A percentile compares a stretch with the other conserved stretches of the same genome.
phyloP scores from a whole-genome alignment of 345 rosid species.

The Sisymbrium altissimum region DNA sequence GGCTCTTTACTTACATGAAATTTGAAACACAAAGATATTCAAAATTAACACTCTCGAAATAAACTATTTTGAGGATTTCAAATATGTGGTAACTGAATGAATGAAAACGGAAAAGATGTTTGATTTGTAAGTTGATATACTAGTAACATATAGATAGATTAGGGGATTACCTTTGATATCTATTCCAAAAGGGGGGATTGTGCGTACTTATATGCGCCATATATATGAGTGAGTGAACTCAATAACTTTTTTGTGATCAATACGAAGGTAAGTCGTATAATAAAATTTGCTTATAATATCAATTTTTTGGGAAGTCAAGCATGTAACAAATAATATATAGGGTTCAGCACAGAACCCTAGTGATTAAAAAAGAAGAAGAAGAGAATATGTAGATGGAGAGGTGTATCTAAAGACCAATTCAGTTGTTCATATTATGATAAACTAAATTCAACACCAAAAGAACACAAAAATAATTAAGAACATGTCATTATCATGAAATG shows the following conservation, averaged over 20 bases:
- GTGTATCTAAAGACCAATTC: constrained; percentile 3
- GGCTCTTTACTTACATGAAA: not conserved
- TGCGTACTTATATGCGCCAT: not conserved
- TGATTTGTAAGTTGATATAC: constrained; percentile 9
- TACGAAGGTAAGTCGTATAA: not conserved
- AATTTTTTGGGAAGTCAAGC: not conserved
- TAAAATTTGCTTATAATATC: not conserved
- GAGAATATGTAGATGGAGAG: constrained; percentile 5
- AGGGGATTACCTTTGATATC: not conserved
- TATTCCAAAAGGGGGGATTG: not conserved
- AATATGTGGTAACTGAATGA: not conserved
- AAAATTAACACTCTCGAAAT: not conserved
- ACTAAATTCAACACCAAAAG: constrained; percentile 10
- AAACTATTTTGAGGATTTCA: not conserved
- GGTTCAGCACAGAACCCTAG: constrained; percentile 3
- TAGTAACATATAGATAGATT: constrained; percentile 1
- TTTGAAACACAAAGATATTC: not conserved
- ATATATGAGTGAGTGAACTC: not conserved
- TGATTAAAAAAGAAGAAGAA: not conserved
- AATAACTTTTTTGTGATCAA: not conserved
- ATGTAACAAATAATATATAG: not conserved
- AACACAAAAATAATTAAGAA: not conserved
- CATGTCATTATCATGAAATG: constrained; percentile 16
- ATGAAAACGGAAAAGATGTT: not conserved
- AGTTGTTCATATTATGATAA: constrained; percentile 18